Percentiles rank a stretch among this genome's conserved stretches.
phyloP scores from a whole-genome alignment of 305 asterid genomes.

The Fraxinus albicans region DNA sequence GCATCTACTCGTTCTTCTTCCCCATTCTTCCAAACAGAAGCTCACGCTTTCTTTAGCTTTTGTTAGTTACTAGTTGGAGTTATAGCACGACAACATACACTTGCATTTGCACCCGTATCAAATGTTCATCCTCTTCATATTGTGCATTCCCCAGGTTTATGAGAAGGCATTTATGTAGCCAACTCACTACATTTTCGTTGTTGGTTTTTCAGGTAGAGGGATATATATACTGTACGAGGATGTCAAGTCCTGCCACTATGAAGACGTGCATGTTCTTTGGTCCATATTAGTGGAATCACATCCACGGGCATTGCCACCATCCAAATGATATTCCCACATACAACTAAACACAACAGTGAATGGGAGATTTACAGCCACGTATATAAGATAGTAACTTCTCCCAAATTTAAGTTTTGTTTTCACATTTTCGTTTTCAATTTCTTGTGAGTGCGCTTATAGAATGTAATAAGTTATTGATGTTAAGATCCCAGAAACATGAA shows the following conservation, averaged over 20 bases:
- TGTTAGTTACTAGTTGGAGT: not conserved
- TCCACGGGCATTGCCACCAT: constrained; percentile 58
- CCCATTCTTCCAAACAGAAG: not conserved
- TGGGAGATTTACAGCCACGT: constrained; percentile 25
- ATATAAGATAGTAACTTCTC: constrained; percentile 35
- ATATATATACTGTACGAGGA: constrained; percentile 65
- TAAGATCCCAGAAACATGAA: not conserved
- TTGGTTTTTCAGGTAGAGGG: constrained; percentile 52
- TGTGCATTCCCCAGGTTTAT: not conserved
- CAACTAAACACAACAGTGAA: not conserved
- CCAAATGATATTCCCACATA: constrained; percentile 36
- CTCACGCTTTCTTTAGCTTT: not conserved
- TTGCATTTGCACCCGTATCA: not conserved
- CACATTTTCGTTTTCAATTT: constrained; percentile 28
- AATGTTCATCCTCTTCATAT: not conserved
- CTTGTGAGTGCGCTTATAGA: constrained; percentile 30
- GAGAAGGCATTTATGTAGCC: not conserved
- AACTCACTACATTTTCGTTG: not conserved
- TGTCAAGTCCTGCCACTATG: constrained; percentile 67
- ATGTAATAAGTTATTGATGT: constrained; percentile 40
- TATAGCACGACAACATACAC: not conserved
- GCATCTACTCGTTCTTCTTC: not conserved
- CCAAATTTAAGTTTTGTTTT: constrained; percentile 12
- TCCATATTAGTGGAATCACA: constrained; percentile 90
- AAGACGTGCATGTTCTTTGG: constrained; percentile 86